phyloP scores from a whole-genome alignment of 2,329 filamentous ascomycete species.

The Cordyceps cicadae region DNA sequence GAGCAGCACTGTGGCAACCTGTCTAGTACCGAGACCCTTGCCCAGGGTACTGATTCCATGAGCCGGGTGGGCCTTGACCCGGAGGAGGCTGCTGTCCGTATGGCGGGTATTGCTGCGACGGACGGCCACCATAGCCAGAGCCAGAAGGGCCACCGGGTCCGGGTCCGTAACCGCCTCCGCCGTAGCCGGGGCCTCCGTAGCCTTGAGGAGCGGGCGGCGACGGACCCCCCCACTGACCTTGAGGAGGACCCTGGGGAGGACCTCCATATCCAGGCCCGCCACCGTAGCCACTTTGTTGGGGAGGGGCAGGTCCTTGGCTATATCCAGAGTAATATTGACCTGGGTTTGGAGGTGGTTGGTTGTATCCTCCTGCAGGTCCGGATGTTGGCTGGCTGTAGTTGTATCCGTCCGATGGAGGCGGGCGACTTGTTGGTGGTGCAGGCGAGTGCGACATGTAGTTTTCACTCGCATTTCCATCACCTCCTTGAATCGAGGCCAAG shows the following conservation, averaged over 20 bases:
- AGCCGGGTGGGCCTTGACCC: slow-evolving; percentile 18
- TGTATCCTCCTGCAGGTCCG: slow-evolving; percentile 19
- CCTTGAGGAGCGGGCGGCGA: slow-evolving; percentile 17
- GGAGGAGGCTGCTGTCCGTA: slow-evolving; percentile 18
- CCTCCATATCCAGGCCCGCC: slow-evolving; percentile 21
- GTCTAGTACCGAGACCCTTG: slow-evolving; percentile 27
- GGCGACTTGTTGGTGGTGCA: slow-evolving; percentile 25
- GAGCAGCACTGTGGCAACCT: not conserved
- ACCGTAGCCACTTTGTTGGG: slow-evolving; percentile 21
- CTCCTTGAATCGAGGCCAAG: slow-evolving; percentile 44
- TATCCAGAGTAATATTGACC: slow-evolving; percentile 26
- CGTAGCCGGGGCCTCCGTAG: slow-evolving; percentile 19
- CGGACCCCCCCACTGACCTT: slow-evolving; percentile 15
- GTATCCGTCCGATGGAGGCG: slow-evolving; percentile 26
- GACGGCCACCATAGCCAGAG: slow-evolving; percentile 5
- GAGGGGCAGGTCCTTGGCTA: slow-evolving; percentile 20
- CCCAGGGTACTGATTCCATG: slow-evolving; percentile 32
- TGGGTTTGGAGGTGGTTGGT: slow-evolving; percentile 26
- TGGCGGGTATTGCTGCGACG: slow-evolving; percentile 18
- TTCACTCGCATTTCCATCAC: slow-evolving; percentile 31
- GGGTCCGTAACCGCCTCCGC: slow-evolving; percentile 11
- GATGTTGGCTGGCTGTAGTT: slow-evolving; percentile 31
- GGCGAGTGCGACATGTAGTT: slow-evolving; percentile 33
- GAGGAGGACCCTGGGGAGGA: slow-evolving; percentile 13
- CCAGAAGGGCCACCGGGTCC: slow-evolving; percentile 8